Base-by-base conservation (phyloP, 108 stramenopile genomes). In the Skeletonema costatum region DNA sequence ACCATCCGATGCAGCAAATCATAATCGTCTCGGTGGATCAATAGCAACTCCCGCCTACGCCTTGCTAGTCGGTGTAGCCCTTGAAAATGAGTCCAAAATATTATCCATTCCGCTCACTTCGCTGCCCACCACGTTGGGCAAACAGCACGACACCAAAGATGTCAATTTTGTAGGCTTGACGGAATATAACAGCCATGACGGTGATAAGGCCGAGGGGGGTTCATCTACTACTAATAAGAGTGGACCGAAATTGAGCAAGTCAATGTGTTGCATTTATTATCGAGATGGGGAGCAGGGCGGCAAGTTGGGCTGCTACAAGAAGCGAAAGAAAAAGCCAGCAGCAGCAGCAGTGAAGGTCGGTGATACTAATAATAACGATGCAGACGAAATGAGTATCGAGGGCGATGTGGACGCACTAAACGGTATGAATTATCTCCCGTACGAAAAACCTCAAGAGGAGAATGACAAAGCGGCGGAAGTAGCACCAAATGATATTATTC, bases 51-150 rank as follows among this genome's bases (percentile, higher is more conserved):
- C 72, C 2, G 72, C 72, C 19, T 73, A 73, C 42, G 72, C 72
- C 64, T 64, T 73, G 3, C 66, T 73, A 11, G 66, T 51, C 16
- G 72, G 72, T 11, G 4, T 73, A 2, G 29, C 82, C 5, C 63
- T 64, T 5, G 63, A 64, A 38, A 35, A 35, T 17, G 32, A 41
- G 32, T 16, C 66, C 41, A 29, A 65, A 21, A 70, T 82, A 7
- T 36, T 89, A 5, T 73, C 83, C 32, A 71, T 92, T 61, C 88
- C 90, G 6, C 74, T 93, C 10, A 89, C 85, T 2, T 60, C 75
- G 2, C 70, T 93, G 10, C 92, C 92, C 0, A 86, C 89, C 16
- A 81, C 69, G 0, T 53, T 93, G 56, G 92, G 92, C 5, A 81
- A 88, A 60, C 73, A 78, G 8, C 88, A 89, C 58, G 82, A 66